Conservation (phyloP, 768 basidiomycete species). For the Xanthoconium stramineum region DNA sequence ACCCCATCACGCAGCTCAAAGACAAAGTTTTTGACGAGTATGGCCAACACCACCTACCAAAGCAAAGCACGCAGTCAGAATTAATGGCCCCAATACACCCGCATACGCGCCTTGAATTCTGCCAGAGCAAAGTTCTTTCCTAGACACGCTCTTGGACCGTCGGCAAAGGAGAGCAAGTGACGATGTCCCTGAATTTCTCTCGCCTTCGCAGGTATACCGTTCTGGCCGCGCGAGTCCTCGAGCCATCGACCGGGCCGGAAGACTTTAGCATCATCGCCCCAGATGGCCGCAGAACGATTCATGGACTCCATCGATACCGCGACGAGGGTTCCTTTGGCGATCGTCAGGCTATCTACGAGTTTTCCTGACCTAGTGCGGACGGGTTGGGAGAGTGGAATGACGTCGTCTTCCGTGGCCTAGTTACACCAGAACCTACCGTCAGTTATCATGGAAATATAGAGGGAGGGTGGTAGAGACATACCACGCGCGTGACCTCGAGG, state of each 20-base stretch:
- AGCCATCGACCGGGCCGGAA: conserved; percentile 69
- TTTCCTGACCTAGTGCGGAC: conserved; percentile 41
- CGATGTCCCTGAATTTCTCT: conserved; percentile 46
- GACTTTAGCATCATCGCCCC: conserved; percentile 57
- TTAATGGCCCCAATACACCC: too few species aligned
- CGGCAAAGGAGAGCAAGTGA: conserved; percentile 48
- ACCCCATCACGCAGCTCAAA: conserved; percentile 12
- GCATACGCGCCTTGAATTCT: conserved; percentile 30
- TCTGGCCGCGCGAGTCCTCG: conserved; percentile 11
- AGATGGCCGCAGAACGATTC: conserved; percentile 50
- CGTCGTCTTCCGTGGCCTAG: conserved; percentile 49
- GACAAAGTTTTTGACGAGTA: conserved; percentile 41
- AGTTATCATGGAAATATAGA: background rate
- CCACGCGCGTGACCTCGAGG: conserved; percentile 13
- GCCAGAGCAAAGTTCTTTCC: conserved; percentile 46
- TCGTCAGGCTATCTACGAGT: conserved; percentile 34
- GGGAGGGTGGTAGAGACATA: background rate
- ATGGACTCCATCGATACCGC: conserved; percentile 42
- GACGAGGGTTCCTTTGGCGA: conserved; percentile 47
- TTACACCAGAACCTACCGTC: too few species aligned
- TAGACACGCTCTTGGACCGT: conserved; percentile 47
- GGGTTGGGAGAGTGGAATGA: conserved; percentile 52
- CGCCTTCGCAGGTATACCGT: conserved; percentile 24
- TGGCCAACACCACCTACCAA: conserved; percentile 37
- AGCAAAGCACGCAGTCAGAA: background rate